Percentiles rank a stretch among this genome's conserved stretches.
phyloP scores from a whole-genome alignment of 2,329 filamentous ascomycete species.

The Ascochyta rabiei region DNA sequence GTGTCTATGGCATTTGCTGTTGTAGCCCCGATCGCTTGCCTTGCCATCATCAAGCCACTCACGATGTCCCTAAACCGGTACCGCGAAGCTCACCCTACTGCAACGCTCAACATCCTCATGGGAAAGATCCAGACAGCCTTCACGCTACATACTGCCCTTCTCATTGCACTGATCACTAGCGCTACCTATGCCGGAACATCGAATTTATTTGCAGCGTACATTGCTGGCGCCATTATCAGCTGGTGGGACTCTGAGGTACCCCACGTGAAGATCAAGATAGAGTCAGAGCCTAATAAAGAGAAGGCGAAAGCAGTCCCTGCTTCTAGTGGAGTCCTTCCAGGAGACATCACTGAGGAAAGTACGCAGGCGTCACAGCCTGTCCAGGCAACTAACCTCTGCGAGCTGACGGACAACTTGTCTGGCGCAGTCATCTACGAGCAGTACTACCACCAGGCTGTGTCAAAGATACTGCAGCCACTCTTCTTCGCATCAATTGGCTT shows the following conservation, averaged over 20 bases:
- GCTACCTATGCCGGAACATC: constrained; percentile 68
- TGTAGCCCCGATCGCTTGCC: constrained; percentile 55
- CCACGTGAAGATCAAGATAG: constrained; percentile 20
- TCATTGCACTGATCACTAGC: constrained; percentile 58
- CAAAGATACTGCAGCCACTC: constrained; percentile 68
- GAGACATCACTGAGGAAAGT: background rate
- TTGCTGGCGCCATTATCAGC: constrained; percentile 61
- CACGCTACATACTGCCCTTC: constrained; percentile 55
- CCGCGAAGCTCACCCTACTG: constrained; percentile 29
- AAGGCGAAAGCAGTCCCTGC: background rate
- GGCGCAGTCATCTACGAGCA: constrained; percentile 50
- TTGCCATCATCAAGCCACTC: constrained; percentile 52
- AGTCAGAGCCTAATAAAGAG: background rate
- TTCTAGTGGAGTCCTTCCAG: background rate
- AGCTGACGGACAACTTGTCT: constrained; percentile 13
- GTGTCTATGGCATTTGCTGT: constrained; percentile 62
- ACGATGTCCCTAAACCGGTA: constrained; percentile 46
- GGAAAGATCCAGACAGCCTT: constrained; percentile 48
- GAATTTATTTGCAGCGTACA: constrained; percentile 66
- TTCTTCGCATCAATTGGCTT: constrained; percentile 82
- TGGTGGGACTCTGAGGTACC: constrained; percentile 62
- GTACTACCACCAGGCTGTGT: constrained; percentile 55
- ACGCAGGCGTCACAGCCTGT: background rate
- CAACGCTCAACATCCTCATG: constrained; percentile 34
- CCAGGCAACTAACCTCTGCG: background rate